phyloP scores from a whole-genome alignment of 129 eudicot genomes.

The Pittosporum tobira region DNA sequence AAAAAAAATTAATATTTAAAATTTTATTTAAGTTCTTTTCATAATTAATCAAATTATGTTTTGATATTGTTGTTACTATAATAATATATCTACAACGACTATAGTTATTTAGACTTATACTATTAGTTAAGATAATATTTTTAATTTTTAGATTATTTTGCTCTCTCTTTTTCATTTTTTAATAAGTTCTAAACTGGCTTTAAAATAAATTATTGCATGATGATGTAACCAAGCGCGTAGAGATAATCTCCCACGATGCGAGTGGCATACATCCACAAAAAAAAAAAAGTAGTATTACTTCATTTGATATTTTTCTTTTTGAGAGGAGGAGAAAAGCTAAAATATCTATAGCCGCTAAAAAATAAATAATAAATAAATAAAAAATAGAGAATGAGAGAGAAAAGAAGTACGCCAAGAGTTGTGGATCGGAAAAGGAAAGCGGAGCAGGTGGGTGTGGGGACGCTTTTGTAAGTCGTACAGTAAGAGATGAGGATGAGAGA shows the following conservation, averaged over 20 bases:
- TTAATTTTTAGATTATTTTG: too few species aligned
- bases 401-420: constrained; percentile 7
- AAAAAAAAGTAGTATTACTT: background rate
- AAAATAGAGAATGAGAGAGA: background rate
- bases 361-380: background rate
- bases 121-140: background rate
- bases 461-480: too few species aligned
- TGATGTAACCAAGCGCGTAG: too few species aligned
- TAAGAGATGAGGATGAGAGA: constrained; percentile 22
- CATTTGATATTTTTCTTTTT: background rate
- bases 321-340: constrained; percentile 22
- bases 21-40: background rate
- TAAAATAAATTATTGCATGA: too few species aligned
- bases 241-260: too few species aligned
- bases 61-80: too few species aligned
- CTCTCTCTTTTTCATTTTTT: too few species aligned
- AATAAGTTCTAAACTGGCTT: too few species aligned
- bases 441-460: too few species aligned
- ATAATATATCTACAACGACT: too few species aligned
- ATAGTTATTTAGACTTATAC: background rate
- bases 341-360: constrained; percentile 38
- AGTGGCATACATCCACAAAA: background rate
- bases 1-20: background rate
- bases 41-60: too few species aligned
- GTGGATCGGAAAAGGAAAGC: constrained; percentile 21